Evolutionary conservation across 345 rosid genomes (phyloP), one percentile per base, ranked within the genome.

Genomic region (Salix udensis): DNA sequence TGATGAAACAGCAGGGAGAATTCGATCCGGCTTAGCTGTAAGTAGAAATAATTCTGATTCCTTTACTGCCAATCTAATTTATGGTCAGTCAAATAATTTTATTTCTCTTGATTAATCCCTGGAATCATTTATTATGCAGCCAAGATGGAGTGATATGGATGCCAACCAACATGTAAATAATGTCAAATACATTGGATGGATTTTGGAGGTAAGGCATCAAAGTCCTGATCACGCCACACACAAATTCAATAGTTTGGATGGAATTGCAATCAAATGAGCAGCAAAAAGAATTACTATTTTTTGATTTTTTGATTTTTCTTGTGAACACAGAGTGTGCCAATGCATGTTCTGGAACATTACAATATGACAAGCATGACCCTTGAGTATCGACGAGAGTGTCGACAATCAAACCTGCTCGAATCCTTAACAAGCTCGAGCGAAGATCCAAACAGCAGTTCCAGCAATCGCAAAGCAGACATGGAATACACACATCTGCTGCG

Each of bases 401-500:
- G 68, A 10, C 81, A 78, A 67, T 65, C 81, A 13, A 73, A 73
- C 36, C 36, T 73, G 73, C 67, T 78, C 8, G 81, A 78, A 24
- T 78, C 81, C 3, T 40, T 72, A 14, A 73, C 87, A 0, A 81
- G 78, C 14, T 53, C 69, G 1, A 74, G 78, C 0, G 83, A 48
- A 50, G 84, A 76, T 61, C 39, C 78, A 8, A 67, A 70, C 26
- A 76, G 37, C 23, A 65, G 71, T 26, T 76, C 78, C 34, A 58
- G 40, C 5, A 76, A 79, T 71, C 68, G 74, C 24, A 60, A 69
- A 67, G 82, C 86, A 12, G 85, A 82, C 39, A 73, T 87, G 82
- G 84, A 88, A 68, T 85, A 76, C 73, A 84, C 88, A 3, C 92
- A 88, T 42, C 68, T 85, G 40, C 87, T 88, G 16, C 85, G 88